phyloP scores from a whole-genome alignment of 805 yeast species.

The Kuraishia cidri region DNA sequence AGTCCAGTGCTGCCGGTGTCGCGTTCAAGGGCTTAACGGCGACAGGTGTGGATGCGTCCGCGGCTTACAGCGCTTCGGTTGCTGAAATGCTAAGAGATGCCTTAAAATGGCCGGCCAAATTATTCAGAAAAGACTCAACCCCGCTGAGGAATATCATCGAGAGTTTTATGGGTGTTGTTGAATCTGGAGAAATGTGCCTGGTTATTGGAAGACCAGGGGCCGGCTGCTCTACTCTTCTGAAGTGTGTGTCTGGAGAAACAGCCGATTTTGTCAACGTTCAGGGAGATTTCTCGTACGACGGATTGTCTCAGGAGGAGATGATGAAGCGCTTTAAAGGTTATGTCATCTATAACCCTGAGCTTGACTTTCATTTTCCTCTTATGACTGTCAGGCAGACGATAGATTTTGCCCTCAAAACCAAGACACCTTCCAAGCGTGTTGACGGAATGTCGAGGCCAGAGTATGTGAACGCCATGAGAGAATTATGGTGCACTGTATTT shows the following conservation, averaged over 20 bases:
- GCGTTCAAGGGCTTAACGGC: conserved; percentile 34
- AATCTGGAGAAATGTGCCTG: conserved; percentile 46
- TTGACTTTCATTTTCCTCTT: conserved; percentile 71
- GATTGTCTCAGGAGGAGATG: conserved; percentile 52
- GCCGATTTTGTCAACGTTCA: conserved; percentile 30
- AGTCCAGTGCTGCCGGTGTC: conserved; percentile 41
- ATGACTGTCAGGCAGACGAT: conserved; percentile 69
- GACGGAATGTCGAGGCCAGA: conserved; percentile 35
- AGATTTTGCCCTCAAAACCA: conserved; percentile 59
- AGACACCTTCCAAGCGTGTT: conserved; percentile 52
- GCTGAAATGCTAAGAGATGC: conserved; percentile 29
- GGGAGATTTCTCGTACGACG: conserved; percentile 56
- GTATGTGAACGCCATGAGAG: conserved; percentile 33
- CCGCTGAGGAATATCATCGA: conserved; percentile 20
- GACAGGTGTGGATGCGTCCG: conserved; percentile 42
- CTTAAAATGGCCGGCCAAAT: conserved; percentile 17
- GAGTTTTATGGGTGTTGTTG: conserved; percentile 14
- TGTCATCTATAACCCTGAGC: conserved; percentile 47
- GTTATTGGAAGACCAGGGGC: conserved; percentile 55
- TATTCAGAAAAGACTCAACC: conserved; percentile 19
- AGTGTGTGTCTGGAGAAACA: conserved; percentile 34
- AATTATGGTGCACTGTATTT: conserved; percentile 33
- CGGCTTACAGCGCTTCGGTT: conserved; percentile 39
- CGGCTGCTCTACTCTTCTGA: conserved; percentile 51
- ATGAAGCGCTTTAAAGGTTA: conserved; percentile 46